Base-by-base conservation (phyloP, 1,139 yeast genomes). In the Hansenula sp. region DNA sequence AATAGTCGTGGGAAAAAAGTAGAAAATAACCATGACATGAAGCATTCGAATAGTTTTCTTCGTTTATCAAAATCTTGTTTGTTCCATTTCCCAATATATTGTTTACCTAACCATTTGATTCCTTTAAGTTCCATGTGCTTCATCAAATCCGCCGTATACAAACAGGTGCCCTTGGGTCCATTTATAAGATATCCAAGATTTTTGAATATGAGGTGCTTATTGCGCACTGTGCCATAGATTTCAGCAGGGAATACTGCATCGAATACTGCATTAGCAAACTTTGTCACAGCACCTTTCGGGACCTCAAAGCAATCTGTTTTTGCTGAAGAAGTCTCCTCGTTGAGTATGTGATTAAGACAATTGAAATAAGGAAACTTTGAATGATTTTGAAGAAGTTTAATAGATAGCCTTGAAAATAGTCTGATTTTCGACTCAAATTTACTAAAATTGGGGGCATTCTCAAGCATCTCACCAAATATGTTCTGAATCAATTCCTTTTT, bases 1-100 rank as follows among this genome's bases (percentile, higher is more conserved):
- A 86, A 48, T 1, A 87, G 48, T 13, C 67, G 68, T 8, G 73
- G 66, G 2, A 87, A 47, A 39, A 80, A 68, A 0, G 40, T 39
- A 1, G 64, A 51, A 37, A 83, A 73, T 3, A 84, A 44, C 96
- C 96, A 90, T 3, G 45, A 38, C 1, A 85, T 26, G 41, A 84
- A 75, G 6, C 57, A 53, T 1, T 55, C 42, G 16, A 79, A 59
- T n/a, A 72, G 48, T 0, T 43, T 32, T 36, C 48, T 50, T 11
- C 77, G 62, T 43, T 56, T 55, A 1, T 46, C 37, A 22, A 59
- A 58, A 42, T 73, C 80, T 32, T 65, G 69, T 27, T 57, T 59
- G 22, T 72, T 73, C 18, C 64, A 41, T 1, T 59, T 56, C 1
- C 41, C 44, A 2, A 34, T 24, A 0, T 59, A 41, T 13, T 44